A percentile compares a stretch with the other conserved stretches of the same genome.
These are phyloP conservation scores for Stropharia rugosoannulata DNA, from an alignment of 768 basidiomycete genomes.

Conservation along the genomic window DNA sequence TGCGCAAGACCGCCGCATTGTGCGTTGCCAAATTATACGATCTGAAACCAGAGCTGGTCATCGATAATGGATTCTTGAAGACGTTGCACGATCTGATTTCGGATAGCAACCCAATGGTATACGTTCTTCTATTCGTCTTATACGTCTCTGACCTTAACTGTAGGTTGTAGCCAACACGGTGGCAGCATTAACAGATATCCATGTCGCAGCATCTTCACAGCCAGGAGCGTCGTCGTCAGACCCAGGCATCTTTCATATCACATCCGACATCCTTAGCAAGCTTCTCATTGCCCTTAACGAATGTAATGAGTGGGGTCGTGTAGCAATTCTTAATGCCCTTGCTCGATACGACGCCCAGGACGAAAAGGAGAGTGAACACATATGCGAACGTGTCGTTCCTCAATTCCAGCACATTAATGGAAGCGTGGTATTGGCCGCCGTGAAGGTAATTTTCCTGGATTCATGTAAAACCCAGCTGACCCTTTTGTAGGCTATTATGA, in stretches of 20 bases:
- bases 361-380: constrained; percentile 96
- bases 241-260: constrained; percentile 77
- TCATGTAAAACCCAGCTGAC: background rate
- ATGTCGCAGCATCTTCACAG: constrained; percentile 62
- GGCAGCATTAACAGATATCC: constrained; percentile 90
- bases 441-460: constrained; percentile 61
- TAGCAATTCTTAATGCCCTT: constrained; percentile 86
- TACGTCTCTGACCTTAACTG: constrained; percentile 1
- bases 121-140: constrained; percentile 9
- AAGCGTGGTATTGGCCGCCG: constrained; percentile 93
- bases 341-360: constrained; percentile 82
- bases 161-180: constrained; percentile 98
- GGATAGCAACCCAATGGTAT: constrained; percentile 95
- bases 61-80: constrained; percentile 92
- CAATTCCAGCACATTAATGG: constrained; percentile 98
- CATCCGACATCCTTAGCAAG: constrained; percentile 80
- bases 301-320: constrained; percentile 98
- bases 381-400: constrained; percentile 96
- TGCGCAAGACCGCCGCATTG: constrained; percentile 95
- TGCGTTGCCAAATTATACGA: constrained; percentile 98
- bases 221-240: constrained; percentile 57
- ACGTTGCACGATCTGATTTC: constrained; percentile 90
- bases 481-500: constrained; percentile 85
- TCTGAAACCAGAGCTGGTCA: constrained; percentile 90
- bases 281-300: constrained; percentile 95